phyloP scores from a whole-genome alignment of 257 asterid species.

The Plectranthus barbatus region DNA sequence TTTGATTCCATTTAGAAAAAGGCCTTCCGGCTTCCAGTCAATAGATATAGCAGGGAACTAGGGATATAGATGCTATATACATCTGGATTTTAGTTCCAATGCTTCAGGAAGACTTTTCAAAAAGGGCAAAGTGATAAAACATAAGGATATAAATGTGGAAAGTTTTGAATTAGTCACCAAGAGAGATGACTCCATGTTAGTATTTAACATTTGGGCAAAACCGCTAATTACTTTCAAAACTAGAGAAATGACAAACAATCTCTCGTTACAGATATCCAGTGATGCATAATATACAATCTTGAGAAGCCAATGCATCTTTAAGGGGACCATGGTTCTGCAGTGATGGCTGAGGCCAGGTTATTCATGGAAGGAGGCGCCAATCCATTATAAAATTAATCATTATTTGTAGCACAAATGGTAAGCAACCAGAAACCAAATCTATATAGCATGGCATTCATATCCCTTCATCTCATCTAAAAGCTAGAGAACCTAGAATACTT shows the following conservation, averaged over 20 bases:
- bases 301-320: not conserved
- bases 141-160: not conserved
- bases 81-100: not conserved
- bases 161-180: not conserved
- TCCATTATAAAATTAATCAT: not conserved
- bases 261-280: no score
- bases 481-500: not conserved
- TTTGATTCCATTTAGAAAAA: not conserved
- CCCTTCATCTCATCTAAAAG: not conserved
- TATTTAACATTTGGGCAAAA: not conserved
- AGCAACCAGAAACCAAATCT: not conserved
- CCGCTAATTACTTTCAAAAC: not conserved
- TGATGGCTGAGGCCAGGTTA: not conserved
- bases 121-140: not conserved
- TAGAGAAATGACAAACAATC: not conserved
- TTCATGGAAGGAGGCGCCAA: not conserved
- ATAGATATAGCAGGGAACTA: not conserved
- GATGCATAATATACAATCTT: not conserved
- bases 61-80: not conserved
- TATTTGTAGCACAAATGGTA: not conserved
- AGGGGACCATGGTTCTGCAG: not conserved
- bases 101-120: not conserved
- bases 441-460: not conserved
- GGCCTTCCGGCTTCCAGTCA: not conserved
- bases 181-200: not conserved